Evolutionary conservation across 2,329 filamentous ascomycete genomes (phyloP).

Genomic region (Fusarium pseudocircinatum): DNA sequence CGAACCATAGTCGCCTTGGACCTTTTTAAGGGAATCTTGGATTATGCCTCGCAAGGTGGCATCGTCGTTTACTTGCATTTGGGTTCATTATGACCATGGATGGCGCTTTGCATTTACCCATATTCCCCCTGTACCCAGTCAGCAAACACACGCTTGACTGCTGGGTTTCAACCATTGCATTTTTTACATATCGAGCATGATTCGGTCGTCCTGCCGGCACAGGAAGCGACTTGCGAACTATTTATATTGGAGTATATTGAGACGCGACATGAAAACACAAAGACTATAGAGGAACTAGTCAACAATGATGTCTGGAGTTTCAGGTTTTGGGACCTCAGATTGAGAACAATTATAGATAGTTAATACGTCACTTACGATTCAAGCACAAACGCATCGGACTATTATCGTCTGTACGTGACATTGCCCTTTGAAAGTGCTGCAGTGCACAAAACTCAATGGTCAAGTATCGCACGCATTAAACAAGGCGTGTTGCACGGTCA

Average conservation of each 20-base stretch:
- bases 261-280: slow-evolving; percentile 29
- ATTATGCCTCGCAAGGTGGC: not conserved
- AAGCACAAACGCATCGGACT: not conserved
- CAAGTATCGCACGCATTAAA: not conserved
- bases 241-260: slow-evolving; percentile 21
- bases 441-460: slow-evolving; percentile 5
- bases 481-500: slow-evolving; percentile 15
- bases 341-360: slow-evolving; percentile 29
- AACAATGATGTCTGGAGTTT: slow-evolving; percentile 24
- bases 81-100: slow-evolving; percentile 1
- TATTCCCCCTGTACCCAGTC: slow-evolving; percentile 15
- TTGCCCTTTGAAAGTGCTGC: not conserved
- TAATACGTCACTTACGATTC: slow-evolving; percentile 20
- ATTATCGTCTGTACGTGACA: not conserved
- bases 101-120: slow-evolving; percentile 12
- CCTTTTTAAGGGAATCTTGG: not conserved
- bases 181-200: slow-evolving; percentile 31
- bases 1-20: slow-evolving; percentile 8
- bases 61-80: not conserved
- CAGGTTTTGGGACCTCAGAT: slow-evolving; percentile 18
- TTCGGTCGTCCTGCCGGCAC: slow-evolving; percentile 25
- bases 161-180: slow-evolving; percentile 22
- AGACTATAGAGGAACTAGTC: slow-evolving; percentile 22
- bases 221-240: slow-evolving; percentile 9
- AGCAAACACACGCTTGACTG: not conserved